phyloP scores from a whole-genome alignment of 148 eudicot genomes.

The Rhododendron henanense region DNA sequence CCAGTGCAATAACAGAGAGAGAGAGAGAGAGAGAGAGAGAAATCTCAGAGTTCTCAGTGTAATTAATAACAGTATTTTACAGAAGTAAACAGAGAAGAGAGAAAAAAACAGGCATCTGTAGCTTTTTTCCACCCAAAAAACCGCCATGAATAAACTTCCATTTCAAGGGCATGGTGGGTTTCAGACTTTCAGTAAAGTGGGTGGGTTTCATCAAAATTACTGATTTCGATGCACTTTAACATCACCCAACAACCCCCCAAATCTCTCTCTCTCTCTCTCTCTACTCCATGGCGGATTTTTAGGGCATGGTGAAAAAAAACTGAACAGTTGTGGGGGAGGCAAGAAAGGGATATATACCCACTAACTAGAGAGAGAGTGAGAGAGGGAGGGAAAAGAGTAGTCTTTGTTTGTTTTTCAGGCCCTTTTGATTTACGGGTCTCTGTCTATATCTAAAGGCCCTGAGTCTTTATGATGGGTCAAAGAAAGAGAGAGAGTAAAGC shows the following conservation, averaged over 20 bases:
- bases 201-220: slow-evolving; percentile 14
- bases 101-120: not conserved
- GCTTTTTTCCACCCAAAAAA: not conserved
- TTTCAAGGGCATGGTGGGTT: slow-evolving; percentile 1
- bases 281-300: not conserved
- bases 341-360: not conserved
- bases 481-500: slow-evolving; percentile 6
- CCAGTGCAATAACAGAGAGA: not conserved
- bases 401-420: not conserved
- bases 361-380: not conserved
- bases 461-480: slow-evolving; percentile 14
- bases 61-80: not conserved
- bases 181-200: not conserved
- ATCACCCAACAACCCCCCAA: not conserved
- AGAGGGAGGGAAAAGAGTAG: not conserved
- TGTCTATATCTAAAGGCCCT: slow-evolving; percentile 19
- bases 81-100: not conserved
- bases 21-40: not conserved
- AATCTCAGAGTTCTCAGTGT: not conserved
- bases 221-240: slow-evolving; percentile 18
- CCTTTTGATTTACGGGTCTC: slow-evolving; percentile 25
- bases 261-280: not conserved
- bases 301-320: slow-evolving; percentile 4
- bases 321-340: not conserved
- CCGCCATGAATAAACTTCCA: slow-evolving; percentile 15